These are phyloP conservation scores for Candida odintsovae DNA, from an alignment of 805 yeast genomes.

Conservation along the genomic window DNA sequence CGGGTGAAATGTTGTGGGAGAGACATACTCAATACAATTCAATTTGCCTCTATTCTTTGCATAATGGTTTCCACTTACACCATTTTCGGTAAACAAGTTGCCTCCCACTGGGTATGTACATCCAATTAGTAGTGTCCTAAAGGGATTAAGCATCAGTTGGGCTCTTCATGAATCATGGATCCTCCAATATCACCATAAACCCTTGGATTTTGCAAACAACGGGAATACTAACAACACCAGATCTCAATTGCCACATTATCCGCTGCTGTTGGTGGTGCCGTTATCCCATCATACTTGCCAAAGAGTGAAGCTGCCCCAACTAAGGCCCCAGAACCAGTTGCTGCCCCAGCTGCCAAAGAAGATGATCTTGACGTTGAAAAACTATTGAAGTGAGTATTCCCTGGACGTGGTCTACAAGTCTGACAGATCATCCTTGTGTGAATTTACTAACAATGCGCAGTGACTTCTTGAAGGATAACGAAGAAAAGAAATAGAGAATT, in stretches of 20 bases:
- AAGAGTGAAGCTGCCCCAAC: slow-evolving; percentile 18
- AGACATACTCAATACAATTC: background rate
- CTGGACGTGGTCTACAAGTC: too few relatives aligned
- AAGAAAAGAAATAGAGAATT: slow-evolving; percentile 9
- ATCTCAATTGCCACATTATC: slow-evolving; percentile 28
- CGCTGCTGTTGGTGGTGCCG: slow-evolving; percentile 28
- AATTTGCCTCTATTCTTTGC: background rate
- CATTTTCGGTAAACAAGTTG: slow-evolving; percentile 24
- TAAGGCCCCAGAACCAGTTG: slow-evolving; percentile 20
- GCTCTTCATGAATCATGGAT: too few relatives aligned
- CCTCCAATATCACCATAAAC: too few relatives aligned
- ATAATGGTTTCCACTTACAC: slow-evolving; percentile 25
- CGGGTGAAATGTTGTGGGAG: background rate
- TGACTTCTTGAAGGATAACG: slow-evolving; percentile 26
- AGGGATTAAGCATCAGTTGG: too few relatives aligned
- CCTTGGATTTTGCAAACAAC: background rate
- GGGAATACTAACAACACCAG: slow-evolving; percentile 13
- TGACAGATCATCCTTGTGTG: too few relatives aligned
- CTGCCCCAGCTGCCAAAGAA: slow-evolving; percentile 20
- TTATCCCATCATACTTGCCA: slow-evolving; percentile 17
- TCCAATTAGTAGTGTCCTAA: too few relatives aligned
- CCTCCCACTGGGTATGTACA: slow-evolving; percentile 23
- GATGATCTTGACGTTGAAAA: slow-evolving; percentile 30
- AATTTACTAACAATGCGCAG: slow-evolving; percentile 9
- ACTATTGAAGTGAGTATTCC: slow-evolving; percentile 22